Evolutionary conservation across 2,329 filamentous ascomycete genomes (phyloP).

Genomic region (Claviceps monticola): DNA sequence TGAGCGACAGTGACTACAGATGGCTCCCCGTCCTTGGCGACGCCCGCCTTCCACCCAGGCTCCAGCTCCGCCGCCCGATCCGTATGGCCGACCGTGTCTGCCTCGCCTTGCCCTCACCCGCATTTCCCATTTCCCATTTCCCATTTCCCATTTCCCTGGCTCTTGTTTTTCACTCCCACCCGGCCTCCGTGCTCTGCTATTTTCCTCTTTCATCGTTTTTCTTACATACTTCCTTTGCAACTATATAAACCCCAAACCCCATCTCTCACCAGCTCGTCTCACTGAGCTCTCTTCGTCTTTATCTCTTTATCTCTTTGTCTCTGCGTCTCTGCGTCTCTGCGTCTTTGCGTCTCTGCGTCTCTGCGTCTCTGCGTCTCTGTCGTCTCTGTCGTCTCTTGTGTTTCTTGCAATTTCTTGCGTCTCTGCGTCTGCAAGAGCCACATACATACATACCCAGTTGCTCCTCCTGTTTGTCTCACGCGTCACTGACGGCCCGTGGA

Average conservation of each 20-base stretch:
- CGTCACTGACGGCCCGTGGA: constrained; percentile 3
- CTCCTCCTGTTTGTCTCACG: constrained; percentile 1
- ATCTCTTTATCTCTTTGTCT: background rate
- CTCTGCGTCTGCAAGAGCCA: background rate
- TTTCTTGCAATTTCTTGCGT: too few relatives aligned
- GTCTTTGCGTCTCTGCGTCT: too few relatives aligned
- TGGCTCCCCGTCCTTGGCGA: constrained; percentile 4
- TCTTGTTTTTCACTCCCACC: background rate
- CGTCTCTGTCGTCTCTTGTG: too few relatives aligned
- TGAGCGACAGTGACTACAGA: background rate
- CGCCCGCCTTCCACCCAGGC: constrained; percentile 2
- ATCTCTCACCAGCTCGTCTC: background rate
- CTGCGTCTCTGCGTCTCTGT: too few relatives aligned
- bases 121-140: background rate
- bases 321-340: too few relatives aligned
- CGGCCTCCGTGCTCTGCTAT: background rate
- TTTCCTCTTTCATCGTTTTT: constrained; percentile 1
- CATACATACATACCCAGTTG: background rate
- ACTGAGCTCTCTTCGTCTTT: background rate
- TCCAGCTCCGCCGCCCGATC: constrained; percentile 5
- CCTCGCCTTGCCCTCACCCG: constrained; percentile 3
- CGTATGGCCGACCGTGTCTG: constrained; percentile 5
- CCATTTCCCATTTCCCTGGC: background rate
- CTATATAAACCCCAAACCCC: background rate
- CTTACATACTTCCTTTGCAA: too few relatives aligned